Base-by-base conservation (phyloP, 2,329 filamentous ascomycete species). In the Diaporthe helianthi region DNA sequence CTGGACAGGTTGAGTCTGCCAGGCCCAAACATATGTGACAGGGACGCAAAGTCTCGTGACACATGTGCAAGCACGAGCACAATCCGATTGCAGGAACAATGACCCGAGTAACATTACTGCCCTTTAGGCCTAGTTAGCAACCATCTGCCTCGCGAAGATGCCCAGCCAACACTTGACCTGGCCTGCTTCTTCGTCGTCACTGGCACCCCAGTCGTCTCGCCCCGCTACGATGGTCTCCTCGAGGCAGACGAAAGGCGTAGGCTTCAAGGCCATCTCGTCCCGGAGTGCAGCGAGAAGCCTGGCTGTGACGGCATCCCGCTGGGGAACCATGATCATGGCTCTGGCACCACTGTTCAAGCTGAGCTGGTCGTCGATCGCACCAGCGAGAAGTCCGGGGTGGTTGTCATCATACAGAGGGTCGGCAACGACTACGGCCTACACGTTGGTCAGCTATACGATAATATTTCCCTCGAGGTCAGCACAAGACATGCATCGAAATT, bases 361-460 rank as follows among this genome's bases (percentile, higher is more conserved):
- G 13, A 98, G 83, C 80, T 94, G 93, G 47, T 85, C 81, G 12
- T 84, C 80, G 53, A 98, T 89, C 17, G 92, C 90, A 17, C 89
- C 83, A 0, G 90, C 89, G 26, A 98, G 85, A 75, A 96, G 87
- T 3, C 79, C 80, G 0, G 95, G 93, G 76, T 98, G 96, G 4
- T 92, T 86, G 60, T 94, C 86, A 54, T 94, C 93, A 79, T 98
- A 98, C 24, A 99, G 83, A 0, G 93, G 88, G 78, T 99, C 96
- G 3, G 95, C 93, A 2, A 89, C 93, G 3, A 99, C 84, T 52
- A 98, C 89, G 67, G 97, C 82, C 83, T 91, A 78, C 38, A 38
- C n/a, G 22, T 24, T 46, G 65, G 24, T 55, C 19, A 46, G 68
- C 63, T 65, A 71, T 51, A 65, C 31, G 58, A 38, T 70, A 58